phyloP scores from a whole-genome alignment of 768 basidiomycete genomes.

The Saitozyma podzolica region DNA sequence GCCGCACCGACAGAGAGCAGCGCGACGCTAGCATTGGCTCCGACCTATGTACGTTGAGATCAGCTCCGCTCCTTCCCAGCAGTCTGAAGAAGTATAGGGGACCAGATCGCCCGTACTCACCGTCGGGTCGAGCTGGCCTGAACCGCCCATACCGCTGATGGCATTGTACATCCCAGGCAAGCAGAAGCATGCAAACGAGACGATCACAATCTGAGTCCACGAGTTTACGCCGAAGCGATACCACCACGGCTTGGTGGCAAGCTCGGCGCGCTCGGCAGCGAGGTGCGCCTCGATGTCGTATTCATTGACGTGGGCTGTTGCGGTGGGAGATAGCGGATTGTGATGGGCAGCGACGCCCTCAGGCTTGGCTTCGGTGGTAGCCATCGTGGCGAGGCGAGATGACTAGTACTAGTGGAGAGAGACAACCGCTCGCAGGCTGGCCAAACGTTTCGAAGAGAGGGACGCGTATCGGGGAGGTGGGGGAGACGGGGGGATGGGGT shows the following conservation, averaged over 20 bases:
- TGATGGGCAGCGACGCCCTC: too few species aligned
- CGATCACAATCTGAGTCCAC: conserved; percentile 9
- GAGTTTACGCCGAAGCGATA: conserved; percentile 8
- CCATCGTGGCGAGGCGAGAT: too few species aligned
- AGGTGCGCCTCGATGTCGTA: not conserved
- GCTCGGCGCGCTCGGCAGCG: conserved; percentile 1
- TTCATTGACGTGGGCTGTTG: too few species aligned
- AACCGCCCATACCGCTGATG: conserved; percentile 4
- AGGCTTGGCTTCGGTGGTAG: too few species aligned
- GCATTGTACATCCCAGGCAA: conserved; percentile 12
- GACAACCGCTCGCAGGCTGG: too few species aligned
- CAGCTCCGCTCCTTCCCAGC: not conserved
- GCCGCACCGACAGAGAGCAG: conserved; percentile 9
- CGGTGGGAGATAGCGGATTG: too few species aligned
- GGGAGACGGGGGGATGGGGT: too few species aligned
- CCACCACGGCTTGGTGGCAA: not conserved
- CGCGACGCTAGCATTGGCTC: conserved; percentile 9
- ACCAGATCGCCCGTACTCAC: not conserved
- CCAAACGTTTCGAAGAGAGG: too few species aligned
- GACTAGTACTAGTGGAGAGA: too few species aligned
- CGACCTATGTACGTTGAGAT: conserved; percentile 3
- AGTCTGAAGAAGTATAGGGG: not conserved
- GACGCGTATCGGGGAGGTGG: too few species aligned
- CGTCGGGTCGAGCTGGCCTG: conserved; percentile 9
- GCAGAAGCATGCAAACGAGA: conserved; percentile 1